Evolutionary conservation across 2,329 filamentous ascomycete genomes (phyloP), one percentile per base, ranked within the genome.

Genomic region (Onygenales sp.): DNA sequence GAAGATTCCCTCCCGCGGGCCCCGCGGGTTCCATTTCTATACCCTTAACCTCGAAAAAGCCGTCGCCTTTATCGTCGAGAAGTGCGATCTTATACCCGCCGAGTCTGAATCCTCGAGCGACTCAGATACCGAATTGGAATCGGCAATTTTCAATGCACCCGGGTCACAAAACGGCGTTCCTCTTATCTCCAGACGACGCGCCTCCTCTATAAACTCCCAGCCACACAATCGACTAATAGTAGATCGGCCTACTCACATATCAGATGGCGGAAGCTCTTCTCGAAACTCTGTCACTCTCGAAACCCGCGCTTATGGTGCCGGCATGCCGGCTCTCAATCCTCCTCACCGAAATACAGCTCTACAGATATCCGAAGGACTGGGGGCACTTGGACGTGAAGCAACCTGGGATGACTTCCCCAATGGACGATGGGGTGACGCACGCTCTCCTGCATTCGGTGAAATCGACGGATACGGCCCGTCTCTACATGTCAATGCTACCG

Each of bases 391-490:
- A 9, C 81, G 93, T 49, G 92, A 97, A 75, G 93, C 93, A 36
- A 98, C 93, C 0, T 98, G 93, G 93, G 93, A 98, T 64, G 93
- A 98, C 63, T 98, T 90, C 69, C 92, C 92, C 58, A 97, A 97
- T 74, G 93, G 92, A 32, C 83, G 92, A 52, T 97, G 92, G 84
- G 92, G 92, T 66, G 92, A 96, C 64, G 88, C 91, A 4, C 82
- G 92, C 51, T 95, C 90, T 2, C 90, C 90, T 1, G 92, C 92
- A 0, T 97, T 95, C 66, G 92, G 92, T 63, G 90, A 96, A 69
- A 96, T 96, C 55, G 91, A 97, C 65, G 92, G 92, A n/a, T 97
- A 97, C 66, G 93, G 93, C 9, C 90, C 94, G n/a, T 93, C 86
- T 53, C 77, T 98, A 40, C 93, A 96, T 72, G 88, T 96, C 66